Evolutionary conservation across 2,329 filamentous ascomycete species (phyloP).

Genomic region (Pseudophaeomoniella oleicola): DNA sequence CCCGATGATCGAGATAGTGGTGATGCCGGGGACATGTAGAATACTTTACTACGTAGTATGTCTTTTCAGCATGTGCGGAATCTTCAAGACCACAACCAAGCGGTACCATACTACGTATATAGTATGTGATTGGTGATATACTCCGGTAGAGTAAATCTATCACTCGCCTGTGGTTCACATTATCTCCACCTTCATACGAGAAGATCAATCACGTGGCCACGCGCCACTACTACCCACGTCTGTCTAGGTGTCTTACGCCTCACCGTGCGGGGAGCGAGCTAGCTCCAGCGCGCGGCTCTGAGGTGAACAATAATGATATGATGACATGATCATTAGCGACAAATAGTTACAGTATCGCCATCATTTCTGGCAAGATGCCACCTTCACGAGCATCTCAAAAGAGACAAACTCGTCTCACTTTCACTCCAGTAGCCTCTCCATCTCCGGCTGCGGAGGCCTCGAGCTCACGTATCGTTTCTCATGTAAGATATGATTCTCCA

Average conservation of each 20-base stretch:
- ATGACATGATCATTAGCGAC: not conserved
- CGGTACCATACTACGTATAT: no score
- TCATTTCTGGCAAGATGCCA: not conserved
- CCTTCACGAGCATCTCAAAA: conserved; percentile 2
- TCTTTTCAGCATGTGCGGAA: not conserved
- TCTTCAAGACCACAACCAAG: no score
- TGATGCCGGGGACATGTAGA: no score
- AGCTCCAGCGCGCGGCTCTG: not conserved
- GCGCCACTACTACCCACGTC: not conserved
- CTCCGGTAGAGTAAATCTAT: no score
- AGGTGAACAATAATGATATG: not conserved
- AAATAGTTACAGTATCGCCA: no score
- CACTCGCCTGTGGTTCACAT: no score
- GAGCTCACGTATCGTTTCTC: conserved; percentile 7
- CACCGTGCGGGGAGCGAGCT: not conserved
- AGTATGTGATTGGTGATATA: no score
- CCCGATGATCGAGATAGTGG: no score
- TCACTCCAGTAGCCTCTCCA: conserved; percentile 19
- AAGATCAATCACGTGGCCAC: not conserved
- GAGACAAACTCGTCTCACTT: conserved; percentile 27
- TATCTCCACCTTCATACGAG: no score
- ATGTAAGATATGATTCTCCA: conserved; percentile 13
- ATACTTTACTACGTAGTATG: no score
- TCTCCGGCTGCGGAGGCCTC: conserved; percentile 12
- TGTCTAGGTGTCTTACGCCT: no score